phyloP scores from a whole-genome alignment of 495 filamentous ascomycete species.

The Friedmanniomyces simplex region DNA sequence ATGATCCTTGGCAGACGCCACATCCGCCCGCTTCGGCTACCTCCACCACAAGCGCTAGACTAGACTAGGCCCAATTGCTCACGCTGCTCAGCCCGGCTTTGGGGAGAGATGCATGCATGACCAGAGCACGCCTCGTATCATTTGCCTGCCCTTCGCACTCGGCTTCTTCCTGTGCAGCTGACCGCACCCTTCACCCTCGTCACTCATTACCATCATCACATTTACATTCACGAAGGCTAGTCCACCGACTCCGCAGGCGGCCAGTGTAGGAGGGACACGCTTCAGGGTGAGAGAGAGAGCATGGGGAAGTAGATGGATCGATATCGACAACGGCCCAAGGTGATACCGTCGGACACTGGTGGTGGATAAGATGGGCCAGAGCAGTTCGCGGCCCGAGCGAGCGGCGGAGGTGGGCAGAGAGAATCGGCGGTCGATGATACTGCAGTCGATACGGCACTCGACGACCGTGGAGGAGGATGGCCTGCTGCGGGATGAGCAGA shows the following conservation, averaged over 20 bases:
- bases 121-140: neutral
- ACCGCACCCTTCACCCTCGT: neutral
- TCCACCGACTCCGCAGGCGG: neutral
- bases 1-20: neutral
- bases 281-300: neutral
- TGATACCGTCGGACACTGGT: neutral
- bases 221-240: neutral
- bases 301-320: neutral
- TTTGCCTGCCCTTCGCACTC: neutral
- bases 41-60: neutral
- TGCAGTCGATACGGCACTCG: slow-evolving; percentile 5
- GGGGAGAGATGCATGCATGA: neutral
- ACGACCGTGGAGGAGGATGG: slow-evolving; percentile 15
- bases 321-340: neutral
- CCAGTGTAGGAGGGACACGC: neutral
- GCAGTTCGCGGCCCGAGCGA: slow-evolving; percentile 6
- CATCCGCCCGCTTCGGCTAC: neutral
- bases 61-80: neutral
- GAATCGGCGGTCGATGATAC: slow-evolving; percentile 9
- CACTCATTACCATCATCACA: neutral
- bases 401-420: neutral
- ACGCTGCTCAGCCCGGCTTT: neutral
- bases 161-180: neutral
- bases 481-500: slow-evolving; percentile 9
- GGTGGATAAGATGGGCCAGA: slow-evolving; percentile 5